Evolutionary conservation across 164 flowering plant species (phyloP), one percentile per base, ranked within the genome.

Genomic region (Berberis thunbergii): DNA sequence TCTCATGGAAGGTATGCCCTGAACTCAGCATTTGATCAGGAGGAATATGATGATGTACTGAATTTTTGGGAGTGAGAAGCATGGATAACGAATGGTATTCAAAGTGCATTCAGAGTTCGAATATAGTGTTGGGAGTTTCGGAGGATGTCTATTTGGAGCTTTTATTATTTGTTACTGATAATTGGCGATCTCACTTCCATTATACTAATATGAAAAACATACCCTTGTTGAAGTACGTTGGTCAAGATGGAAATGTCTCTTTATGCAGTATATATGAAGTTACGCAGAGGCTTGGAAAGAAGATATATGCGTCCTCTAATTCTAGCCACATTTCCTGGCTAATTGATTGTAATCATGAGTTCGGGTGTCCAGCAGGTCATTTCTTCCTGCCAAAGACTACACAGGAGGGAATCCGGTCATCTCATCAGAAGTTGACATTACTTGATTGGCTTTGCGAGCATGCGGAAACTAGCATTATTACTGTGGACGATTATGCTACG

Each of bases 61-160:
- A 45, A 66, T 5, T 83, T 64, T 46, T 85, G 63, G 82, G 73
- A 4, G 77, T 85, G 53, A 11, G 59, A 49, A n/a, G n/a, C 9
- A 77, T 83, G 52, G 72, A 72, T 11, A 3, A n/a, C 39, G 82
- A 73, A 41, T 85, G 90, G 87, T 85, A 83, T 66, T 71, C 76
- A 6, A 78, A 72, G 64, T 85, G 90, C 73, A 76, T 83, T 49
- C 71, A 60, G 65, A 62, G 84, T 67, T 75, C 81, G 8, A 73
- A 80, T 67, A 72, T 83, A 7, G 80, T 83, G 2, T 8, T 58
- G 61, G 75, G 81, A 13, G 66, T 69, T n/a, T 41, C 68, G 2
- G 72, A 64, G 43, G 64, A 59, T 59, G 49, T 59, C 4, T 69
- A 69, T 12, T 6, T 64, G 60, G 67, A 64, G 64, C 62, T 69